Percentiles rank a stretch among this genome's conserved stretches.
Evolutionary conservation across 2,329 filamentous ascomycete genomes (phyloP).

Genomic region (Septoria petroselini): DNA sequence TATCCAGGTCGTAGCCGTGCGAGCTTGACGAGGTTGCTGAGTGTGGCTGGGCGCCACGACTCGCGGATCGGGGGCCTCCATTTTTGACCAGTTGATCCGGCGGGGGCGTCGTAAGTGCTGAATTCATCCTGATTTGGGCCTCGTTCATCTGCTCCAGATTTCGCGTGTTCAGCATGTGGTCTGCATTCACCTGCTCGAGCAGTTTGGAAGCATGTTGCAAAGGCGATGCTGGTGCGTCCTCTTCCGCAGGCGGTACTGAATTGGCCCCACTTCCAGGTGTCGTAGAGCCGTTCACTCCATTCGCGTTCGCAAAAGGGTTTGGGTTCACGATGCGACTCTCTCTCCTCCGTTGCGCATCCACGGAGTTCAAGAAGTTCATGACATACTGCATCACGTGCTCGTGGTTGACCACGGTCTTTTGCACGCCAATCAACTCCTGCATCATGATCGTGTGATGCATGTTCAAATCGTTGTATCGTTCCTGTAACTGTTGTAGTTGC

Average conservation of each 20-base stretch:
- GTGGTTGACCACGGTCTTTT: slow-evolving; percentile 69
- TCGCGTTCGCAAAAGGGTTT: slow-evolving; percentile 37
- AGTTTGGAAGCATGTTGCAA: slow-evolving; percentile 66
- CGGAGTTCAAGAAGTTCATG: slow-evolving; percentile 63
- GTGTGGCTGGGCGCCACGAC: slow-evolving; percentile 42
- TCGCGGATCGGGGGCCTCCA: slow-evolving; percentile 44
- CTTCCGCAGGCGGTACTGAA: slow-evolving; percentile 39
- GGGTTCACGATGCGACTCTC: slow-evolving; percentile 53
- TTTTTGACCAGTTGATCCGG: slow-evolving; percentile 45
- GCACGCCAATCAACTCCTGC: slow-evolving; percentile 62
- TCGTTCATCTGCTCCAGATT: slow-evolving; percentile 65
- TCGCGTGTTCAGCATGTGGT: slow-evolving; percentile 61
- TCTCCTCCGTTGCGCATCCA: slow-evolving; percentile 62
- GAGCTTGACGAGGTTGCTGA: slow-evolving; percentile 51
- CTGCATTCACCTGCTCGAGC: slow-evolving; percentile 62
- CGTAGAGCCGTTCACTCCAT: slow-evolving; percentile 16
- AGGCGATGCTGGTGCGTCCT: slow-evolving; percentile 65
- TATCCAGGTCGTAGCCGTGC: slow-evolving; percentile 60
- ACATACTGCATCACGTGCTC: slow-evolving; percentile 69
- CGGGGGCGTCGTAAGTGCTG: slow-evolving; percentile 56
- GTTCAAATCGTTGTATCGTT: slow-evolving; percentile 75
- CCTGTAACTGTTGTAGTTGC: slow-evolving; percentile 83
- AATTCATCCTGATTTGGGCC: slow-evolving; percentile 53
- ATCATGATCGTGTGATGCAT: slow-evolving; percentile 63
- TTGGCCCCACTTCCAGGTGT: slow-evolving; percentile 16